Conservation (phyloP, 1,284 basidiomycete species). For the Cystobasidium pallidum region DNA sequence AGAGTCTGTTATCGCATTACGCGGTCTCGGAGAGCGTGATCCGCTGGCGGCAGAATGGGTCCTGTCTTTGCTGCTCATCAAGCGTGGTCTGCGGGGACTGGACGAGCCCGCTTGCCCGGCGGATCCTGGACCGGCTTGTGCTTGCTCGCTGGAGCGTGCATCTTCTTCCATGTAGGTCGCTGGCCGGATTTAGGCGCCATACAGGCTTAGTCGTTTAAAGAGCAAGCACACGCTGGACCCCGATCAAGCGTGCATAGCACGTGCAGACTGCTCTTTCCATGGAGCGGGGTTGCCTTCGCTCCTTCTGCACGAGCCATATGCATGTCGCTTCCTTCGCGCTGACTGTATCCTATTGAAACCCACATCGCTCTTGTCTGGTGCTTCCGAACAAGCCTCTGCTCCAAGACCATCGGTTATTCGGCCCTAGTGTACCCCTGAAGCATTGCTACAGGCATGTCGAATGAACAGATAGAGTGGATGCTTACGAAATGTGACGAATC, state of each 20-base stretch:
- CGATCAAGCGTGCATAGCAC: conserved; percentile 4
- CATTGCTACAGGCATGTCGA: too few species aligned
- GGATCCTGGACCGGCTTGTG: not conserved
- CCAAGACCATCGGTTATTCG: too few species aligned
- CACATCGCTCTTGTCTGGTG: too few species aligned
- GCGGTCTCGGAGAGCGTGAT: conserved; percentile 28
- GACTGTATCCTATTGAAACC: too few species aligned
- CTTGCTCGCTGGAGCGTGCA: not conserved
- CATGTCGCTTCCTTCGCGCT: too few species aligned
- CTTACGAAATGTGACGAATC: not conserved
- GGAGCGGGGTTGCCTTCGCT: too few species aligned
- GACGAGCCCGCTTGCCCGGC: not conserved
- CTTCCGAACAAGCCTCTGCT: too few species aligned
- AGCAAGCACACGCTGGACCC: not conserved
- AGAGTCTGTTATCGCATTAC: conserved; percentile 13
- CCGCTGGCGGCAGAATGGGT: conserved; percentile 7
- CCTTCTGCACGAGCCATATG: too few species aligned
- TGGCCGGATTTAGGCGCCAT: not conserved
- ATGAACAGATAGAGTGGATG: not conserved
- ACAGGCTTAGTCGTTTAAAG: not conserved
- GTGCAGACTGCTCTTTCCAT: not conserved
- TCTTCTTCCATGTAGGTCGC: not conserved
- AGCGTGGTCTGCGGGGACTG: conserved; percentile 26
- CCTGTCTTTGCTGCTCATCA: conserved; percentile 24
- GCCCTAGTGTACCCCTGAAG: too few species aligned